phyloP scores from a whole-genome alignment of 352 stramenopile genomes.

The Thalassiosira gravida region DNA sequence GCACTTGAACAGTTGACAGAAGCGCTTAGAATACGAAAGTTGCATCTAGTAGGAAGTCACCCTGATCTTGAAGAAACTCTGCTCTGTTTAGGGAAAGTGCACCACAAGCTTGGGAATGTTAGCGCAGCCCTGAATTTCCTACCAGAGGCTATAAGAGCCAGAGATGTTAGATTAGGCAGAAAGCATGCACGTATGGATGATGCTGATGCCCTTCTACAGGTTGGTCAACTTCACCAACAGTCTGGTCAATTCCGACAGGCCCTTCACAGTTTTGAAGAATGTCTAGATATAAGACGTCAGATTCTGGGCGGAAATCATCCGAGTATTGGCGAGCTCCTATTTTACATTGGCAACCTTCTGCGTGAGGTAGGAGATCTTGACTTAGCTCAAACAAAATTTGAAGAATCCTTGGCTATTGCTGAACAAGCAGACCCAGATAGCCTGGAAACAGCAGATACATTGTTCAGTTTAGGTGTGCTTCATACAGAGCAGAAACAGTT shows the following conservation, averaged over 20 bases:
- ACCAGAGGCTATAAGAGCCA: conserved; percentile 50
- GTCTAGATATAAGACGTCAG: conserved; percentile 49
- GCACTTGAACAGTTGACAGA: conserved; percentile 64
- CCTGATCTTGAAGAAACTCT: conserved; percentile 63
- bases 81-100: conserved; percentile 58
- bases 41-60: conserved; percentile 61
- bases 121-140: conserved; percentile 51
- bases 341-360: conserved; percentile 66
- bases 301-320: conserved; percentile 45
- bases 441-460: conserved; percentile 51
- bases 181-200: conserved; percentile 57
- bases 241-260: conserved; percentile 56
- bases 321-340: conserved; percentile 61
- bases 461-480: conserved; percentile 66
- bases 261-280: conserved; percentile 64
- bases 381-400: conserved; percentile 57
- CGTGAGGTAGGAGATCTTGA: conserved; percentile 68
- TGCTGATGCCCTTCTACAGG: conserved; percentile 60
- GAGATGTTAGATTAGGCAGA: conserved; percentile 48
- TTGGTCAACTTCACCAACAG: conserved; percentile 67
- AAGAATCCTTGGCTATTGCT: conserved; percentile 60
- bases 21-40: conserved; percentile 60
- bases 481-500: conserved; percentile 67
- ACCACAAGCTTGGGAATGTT: conserved; percentile 59
- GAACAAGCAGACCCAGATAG: conserved; percentile 43